A percentile compares a stretch with the other conserved stretches of the same genome.
Evolutionary conservation across 164 flowering plant genomes (phyloP).

Genomic region (Platanus orientalis): DNA sequence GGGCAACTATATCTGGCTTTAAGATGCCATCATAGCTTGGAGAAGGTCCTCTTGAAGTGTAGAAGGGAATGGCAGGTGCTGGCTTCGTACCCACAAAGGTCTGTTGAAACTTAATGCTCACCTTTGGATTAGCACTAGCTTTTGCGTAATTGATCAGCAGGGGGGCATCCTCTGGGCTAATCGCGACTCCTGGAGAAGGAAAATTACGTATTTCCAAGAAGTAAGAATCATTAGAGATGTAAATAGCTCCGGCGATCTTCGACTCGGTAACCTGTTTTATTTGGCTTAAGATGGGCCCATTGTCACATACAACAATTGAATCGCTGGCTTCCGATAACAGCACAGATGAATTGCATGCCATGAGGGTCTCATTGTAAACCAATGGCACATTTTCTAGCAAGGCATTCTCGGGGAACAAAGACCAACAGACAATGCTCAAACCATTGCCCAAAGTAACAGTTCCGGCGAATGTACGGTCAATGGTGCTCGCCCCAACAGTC

Average conservation of each 20-base stretch:
- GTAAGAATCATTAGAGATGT: constrained; percentile 35
- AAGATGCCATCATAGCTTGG: constrained; percentile 37
- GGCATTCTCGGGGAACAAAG: constrained; percentile 42
- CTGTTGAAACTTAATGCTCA: constrained; percentile 28
- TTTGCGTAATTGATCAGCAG: too few relatives aligned
- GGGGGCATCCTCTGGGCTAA: too few relatives aligned
- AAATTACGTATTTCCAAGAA: too few relatives aligned
- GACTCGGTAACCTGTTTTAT: constrained; percentile 24
- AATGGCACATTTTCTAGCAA: too few relatives aligned
- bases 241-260: constrained; percentile 39
- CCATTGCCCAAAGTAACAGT: constrained; percentile 43
- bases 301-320: too few relatives aligned
- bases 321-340: too few relatives aligned
- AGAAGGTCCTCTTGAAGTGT: constrained; percentile 47
- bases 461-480: constrained; percentile 57
- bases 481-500: constrained; percentile 62
- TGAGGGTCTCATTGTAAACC: too few relatives aligned
- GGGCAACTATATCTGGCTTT: constrained; percentile 66
- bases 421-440: constrained; percentile 27
- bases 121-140: constrained; percentile 22
- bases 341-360: too few relatives aligned
- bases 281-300: too few relatives aligned
- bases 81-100: constrained; percentile 39
- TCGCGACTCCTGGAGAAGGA: too few relatives aligned
- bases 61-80: constrained; percentile 47